phyloP scores from a whole-genome alignment of 495 filamentous ascomycete species.

The Aspergillus leporis region DNA sequence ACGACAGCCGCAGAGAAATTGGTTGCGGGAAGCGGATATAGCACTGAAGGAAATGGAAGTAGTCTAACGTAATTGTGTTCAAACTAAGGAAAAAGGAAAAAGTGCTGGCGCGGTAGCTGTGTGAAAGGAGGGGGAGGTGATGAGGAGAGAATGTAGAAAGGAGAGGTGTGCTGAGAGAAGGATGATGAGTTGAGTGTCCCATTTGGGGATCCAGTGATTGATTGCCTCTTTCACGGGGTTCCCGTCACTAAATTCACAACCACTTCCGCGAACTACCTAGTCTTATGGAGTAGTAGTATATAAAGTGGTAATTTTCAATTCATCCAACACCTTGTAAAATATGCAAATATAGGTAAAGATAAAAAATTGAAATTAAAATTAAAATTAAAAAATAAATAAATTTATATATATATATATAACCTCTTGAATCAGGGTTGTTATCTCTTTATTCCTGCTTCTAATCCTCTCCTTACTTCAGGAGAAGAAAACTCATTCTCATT shows the following conservation, averaged over 20 bases:
- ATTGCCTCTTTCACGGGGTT: conserved; percentile 3
- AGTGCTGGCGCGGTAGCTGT: conserved; percentile 11
- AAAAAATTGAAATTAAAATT: too few species aligned
- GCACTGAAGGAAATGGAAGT: neutral
- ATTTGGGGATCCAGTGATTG: conserved; percentile 6
- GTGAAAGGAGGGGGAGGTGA: conserved; percentile 12
- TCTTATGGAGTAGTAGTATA: neutral
- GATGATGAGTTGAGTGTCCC: conserved; percentile 13
- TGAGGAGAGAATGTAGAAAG: conserved; percentile 3
- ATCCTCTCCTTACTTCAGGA: too few species aligned
- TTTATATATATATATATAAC: too few species aligned
- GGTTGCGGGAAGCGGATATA: neutral
- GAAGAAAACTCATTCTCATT: too few species aligned
- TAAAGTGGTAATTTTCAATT: too few species aligned
- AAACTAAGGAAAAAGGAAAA: conserved; percentile 13
- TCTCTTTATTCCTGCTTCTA: too few species aligned
- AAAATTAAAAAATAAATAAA: too few species aligned
- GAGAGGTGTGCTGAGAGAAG: conserved; percentile 7
- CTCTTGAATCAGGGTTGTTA: too few species aligned
- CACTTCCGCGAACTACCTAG: neutral
- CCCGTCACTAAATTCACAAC: neutral
- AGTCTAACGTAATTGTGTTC: conserved; percentile 2
- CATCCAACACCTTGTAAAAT: too few species aligned
- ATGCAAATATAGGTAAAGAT: too few species aligned
- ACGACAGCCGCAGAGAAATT: conserved; percentile 7